These are phyloP conservation scores for Erysimum cheiranthoides DNA, from an alignment of 345 rosid genomes.

Conservation along the genomic window DNA sequence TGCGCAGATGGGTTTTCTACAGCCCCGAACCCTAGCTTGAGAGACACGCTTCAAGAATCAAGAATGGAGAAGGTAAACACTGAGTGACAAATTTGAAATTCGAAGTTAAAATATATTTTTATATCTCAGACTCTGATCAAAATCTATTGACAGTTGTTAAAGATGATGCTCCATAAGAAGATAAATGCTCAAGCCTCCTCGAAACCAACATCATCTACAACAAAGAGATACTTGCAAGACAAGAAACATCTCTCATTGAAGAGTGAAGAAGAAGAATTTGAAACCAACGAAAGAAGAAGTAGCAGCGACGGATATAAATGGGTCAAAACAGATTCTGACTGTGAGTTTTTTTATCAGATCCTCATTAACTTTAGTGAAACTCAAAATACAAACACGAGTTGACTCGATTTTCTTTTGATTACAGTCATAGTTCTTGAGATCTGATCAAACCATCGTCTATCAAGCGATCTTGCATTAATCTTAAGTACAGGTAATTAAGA, in stretches of 20 bases:
- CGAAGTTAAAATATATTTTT: neutral
- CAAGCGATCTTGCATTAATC: slow-evolving; percentile 26
- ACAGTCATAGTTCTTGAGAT: slow-evolving; percentile 68
- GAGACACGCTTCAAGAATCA: slow-evolving; percentile 78
- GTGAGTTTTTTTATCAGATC: slow-evolving; percentile 54
- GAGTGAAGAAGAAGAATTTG: slow-evolving; percentile 56
- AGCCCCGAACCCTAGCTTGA: slow-evolving; percentile 70
- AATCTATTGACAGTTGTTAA: slow-evolving; percentile 61
- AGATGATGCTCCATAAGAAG: slow-evolving; percentile 82
- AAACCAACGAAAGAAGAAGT: slow-evolving; percentile 46
- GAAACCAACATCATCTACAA: slow-evolving; percentile 54
- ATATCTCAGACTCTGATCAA: neutral
- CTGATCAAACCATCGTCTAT: slow-evolving; percentile 13
- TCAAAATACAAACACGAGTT: slow-evolving; percentile 4
- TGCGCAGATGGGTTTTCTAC: slow-evolving; percentile 63
- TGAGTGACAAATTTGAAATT: neutral
- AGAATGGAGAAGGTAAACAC: slow-evolving; percentile 90
- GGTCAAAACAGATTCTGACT: slow-evolving; percentile 93
- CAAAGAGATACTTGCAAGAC: slow-evolving; percentile 61
- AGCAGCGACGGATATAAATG: slow-evolving; percentile 72
- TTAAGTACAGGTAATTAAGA: slow-evolving; percentile 31
- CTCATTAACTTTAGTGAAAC: neutral
- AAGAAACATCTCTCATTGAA: slow-evolving; percentile 39
- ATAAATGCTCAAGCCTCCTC: slow-evolving; percentile 61
- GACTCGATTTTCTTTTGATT: slow-evolving; percentile 28